Evolutionary conservation across 805 yeast species (phyloP).

Genomic region (Candida andamanensis): DNA sequence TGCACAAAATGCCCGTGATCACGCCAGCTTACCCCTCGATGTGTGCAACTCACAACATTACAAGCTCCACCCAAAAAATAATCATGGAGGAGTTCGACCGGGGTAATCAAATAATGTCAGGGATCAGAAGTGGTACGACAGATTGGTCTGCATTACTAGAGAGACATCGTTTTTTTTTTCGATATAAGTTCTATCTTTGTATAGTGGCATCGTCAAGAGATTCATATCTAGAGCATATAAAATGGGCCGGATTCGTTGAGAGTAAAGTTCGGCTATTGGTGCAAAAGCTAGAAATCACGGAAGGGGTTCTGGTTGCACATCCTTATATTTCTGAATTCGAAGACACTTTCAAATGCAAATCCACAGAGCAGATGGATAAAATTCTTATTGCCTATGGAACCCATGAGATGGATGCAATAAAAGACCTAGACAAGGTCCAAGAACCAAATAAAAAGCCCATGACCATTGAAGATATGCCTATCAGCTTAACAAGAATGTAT

Average conservation of each 20-base stretch:
- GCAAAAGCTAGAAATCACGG: constrained; percentile 71
- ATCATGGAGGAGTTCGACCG: constrained; percentile 75
- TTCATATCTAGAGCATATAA: constrained; percentile 73
- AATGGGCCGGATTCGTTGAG: constrained; percentile 93
- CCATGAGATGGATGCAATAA: constrained; percentile 14
- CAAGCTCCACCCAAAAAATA: constrained; percentile 79
- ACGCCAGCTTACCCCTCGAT: constrained; percentile 98
- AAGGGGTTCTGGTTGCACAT: constrained; percentile 78
- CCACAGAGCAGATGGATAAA: constrained; percentile 46
- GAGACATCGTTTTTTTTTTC: constrained; percentile 76
- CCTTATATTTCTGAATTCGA: constrained; percentile 68
- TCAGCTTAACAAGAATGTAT: constrained; percentile 70
- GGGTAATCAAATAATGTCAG: constrained; percentile 67
- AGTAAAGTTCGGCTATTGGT: constrained; percentile 78
- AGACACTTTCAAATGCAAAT: constrained; percentile 23
- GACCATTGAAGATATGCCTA: constrained; percentile 12
- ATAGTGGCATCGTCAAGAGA: constrained; percentile 74
- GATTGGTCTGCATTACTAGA: constrained; percentile 72
- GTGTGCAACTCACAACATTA: constrained; percentile 98
- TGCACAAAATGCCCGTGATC: constrained; percentile 94
- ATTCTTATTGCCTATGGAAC: constrained; percentile 60
- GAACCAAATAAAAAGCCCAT: constrained; percentile 11
- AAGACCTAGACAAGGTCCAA: not conserved
- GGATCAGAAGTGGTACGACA: constrained; percentile 57
- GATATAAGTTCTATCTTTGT: constrained; percentile 82